These are phyloP conservation scores for Wickerhamomyces chaumierensis DNA, from an alignment of 805 yeast species.

Conservation along the genomic window DNA sequence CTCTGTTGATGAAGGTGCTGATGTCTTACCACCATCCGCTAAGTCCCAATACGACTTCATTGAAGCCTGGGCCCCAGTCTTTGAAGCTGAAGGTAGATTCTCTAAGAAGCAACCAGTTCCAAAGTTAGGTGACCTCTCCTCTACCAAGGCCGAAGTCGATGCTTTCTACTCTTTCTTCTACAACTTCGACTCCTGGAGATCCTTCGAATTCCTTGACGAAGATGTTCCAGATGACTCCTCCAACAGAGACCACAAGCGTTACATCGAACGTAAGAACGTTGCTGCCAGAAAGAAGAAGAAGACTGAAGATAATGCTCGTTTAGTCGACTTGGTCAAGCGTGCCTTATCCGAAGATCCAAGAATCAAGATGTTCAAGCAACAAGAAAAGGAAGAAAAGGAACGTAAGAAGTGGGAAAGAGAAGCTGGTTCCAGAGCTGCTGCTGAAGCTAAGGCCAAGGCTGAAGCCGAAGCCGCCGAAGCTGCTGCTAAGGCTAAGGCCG, in stretches of 20 bases:
- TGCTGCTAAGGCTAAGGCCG: conserved; percentile 65
- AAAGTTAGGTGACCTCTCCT: conserved; percentile 51
- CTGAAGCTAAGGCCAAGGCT: conserved; percentile 79
- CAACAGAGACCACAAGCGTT: conserved; percentile 98
- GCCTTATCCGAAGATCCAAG: conserved; percentile 91
- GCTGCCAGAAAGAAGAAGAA: conserved; percentile 95
- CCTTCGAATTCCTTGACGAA: conserved; percentile 96
- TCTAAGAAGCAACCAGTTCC: conserved; percentile 90
- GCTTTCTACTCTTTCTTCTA: conserved; percentile 86
- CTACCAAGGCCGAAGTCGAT: conserved; percentile 75
- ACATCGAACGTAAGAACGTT: conserved; percentile 93
- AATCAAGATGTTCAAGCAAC: conserved; percentile 85
- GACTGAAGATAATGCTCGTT: conserved; percentile 91
- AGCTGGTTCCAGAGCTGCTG: conserved; percentile 95
- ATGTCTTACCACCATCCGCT: conserved; percentile 66
- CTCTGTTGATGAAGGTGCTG: conserved; percentile 86
- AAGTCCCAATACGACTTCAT: conserved; percentile 69
- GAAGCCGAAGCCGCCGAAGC: conserved; percentile 85
- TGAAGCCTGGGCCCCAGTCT: conserved; percentile 88
- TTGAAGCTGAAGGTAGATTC: conserved; percentile 84
- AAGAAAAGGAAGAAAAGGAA: conserved; percentile 90
- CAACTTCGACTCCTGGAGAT: conserved; percentile 95
- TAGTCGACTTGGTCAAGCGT: conserved; percentile 77
- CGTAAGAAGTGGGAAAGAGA: conserved; percentile 95
- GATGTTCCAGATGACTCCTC: conserved; percentile 99